These are phyloP conservation scores for Viola pubescens DNA, from an alignment of 441 rosid genomes.

Conservation along the genomic window DNA sequence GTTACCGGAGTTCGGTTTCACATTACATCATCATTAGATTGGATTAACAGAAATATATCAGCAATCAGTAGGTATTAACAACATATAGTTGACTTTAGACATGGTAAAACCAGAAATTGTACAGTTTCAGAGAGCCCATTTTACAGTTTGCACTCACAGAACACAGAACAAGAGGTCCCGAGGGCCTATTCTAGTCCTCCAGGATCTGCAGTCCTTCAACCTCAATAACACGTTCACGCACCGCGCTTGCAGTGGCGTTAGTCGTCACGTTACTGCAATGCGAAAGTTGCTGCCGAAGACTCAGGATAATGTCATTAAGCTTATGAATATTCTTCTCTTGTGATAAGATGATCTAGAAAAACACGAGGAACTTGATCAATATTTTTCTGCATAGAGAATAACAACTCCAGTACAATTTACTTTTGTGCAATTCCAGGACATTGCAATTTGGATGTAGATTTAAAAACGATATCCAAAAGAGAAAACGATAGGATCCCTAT, in stretches of 20 bases:
- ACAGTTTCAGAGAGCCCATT: background rate
- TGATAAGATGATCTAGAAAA: constrained; percentile 56
- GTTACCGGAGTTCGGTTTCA: background rate
- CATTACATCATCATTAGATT: background rate
- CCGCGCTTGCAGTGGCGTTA: constrained; percentile 28
- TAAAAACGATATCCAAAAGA: too few relatives aligned
- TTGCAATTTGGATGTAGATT: too few relatives aligned
- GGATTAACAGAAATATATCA: constrained; percentile 3
- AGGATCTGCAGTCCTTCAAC: constrained; percentile 40
- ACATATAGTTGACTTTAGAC: background rate
- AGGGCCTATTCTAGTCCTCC: constrained; percentile 30
- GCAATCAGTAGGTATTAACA: background rate
- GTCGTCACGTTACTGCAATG: constrained; percentile 32
- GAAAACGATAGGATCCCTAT: too few relatives aligned
- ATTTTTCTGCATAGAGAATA: background rate
- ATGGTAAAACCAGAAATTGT: background rate
- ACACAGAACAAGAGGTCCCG: background rate
- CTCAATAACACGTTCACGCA: constrained; percentile 41
- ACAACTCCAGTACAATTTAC: too few relatives aligned
- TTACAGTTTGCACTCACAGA: background rate
- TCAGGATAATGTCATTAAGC: constrained; percentile 58
- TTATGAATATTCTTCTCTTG: constrained; percentile 67
- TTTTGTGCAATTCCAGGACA: too few relatives aligned
- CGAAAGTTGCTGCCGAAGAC: constrained; percentile 46
- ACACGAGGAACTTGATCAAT: background rate